phyloP scores from a whole-genome alignment of 2,329 filamentous ascomycete genomes.

The Allantophomopsis lycopodina region DNA sequence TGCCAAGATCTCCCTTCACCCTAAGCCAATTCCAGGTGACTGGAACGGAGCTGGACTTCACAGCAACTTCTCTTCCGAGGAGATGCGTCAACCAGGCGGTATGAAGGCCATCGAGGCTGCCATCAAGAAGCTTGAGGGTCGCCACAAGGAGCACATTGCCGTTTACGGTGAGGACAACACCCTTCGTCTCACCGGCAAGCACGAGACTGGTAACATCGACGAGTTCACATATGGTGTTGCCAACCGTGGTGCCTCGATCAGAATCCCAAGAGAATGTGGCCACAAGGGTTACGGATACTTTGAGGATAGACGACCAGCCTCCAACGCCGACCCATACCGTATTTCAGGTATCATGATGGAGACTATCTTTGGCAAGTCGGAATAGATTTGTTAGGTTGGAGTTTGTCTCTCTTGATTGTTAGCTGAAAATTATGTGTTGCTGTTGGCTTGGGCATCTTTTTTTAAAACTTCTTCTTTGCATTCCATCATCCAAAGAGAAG shows the following conservation, averaged over 20 bases:
- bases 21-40: conserved; percentile 89
- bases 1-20: conserved; percentile 86
- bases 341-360: conserved; percentile 26
- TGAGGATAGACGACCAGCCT: conserved; percentile 71
- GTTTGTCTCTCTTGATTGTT: too few relatives aligned
- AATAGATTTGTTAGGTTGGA: too few relatives aligned
- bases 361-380: conserved; percentile 10
- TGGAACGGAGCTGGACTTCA: conserved; percentile 96
- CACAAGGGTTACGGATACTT: conserved; percentile 93
- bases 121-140: conserved; percentile 70
- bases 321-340: conserved; percentile 80
- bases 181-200: conserved; percentile 77
- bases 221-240: conserved; percentile 89
- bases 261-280: conserved; percentile 75
- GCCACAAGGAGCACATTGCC: conserved; percentile 74
- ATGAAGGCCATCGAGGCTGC: conserved; percentile 88
- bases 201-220: conserved; percentile 92
- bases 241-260: conserved; percentile 88
- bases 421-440: too few relatives aligned
- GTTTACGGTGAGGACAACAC: conserved; percentile 97
- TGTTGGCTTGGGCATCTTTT: too few relatives aligned
- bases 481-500: too few relatives aligned
- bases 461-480: too few relatives aligned
- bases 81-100: conserved; percentile 81
- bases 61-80: conserved; percentile 82